Evolutionary conservation across 371 early-diverging fungal genomes (phyloP).

Genomic region (Syncephalis fuscata): DNA sequence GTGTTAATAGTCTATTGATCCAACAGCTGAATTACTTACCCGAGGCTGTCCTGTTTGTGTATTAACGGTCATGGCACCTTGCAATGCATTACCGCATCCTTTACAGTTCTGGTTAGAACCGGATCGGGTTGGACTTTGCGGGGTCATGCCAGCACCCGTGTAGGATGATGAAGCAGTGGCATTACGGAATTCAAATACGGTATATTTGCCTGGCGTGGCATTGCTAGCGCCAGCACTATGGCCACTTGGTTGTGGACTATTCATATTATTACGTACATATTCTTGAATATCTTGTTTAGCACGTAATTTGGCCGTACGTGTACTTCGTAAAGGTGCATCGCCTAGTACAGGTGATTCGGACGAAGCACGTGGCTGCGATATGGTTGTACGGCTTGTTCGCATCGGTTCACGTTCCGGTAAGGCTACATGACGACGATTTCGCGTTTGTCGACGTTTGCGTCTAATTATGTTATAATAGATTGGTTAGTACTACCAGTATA

Average conservation of each 20-base stretch:
- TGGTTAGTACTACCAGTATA: neutral
- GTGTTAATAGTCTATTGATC: neutral
- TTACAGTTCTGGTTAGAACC: neutral
- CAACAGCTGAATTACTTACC: too few relatives aligned
- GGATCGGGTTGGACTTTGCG: neutral
- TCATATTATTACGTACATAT: neutral
- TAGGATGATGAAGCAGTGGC: neutral
- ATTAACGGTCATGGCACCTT: neutral
- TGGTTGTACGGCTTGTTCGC: constrained; percentile 27
- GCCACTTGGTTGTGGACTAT: constrained; percentile 1
- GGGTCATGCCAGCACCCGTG: neutral
- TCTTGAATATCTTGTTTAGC: too few relatives aligned
- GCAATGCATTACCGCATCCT: neutral
- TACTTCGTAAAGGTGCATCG: constrained; percentile 1
- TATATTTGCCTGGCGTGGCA: neutral
- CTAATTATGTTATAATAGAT: constrained; percentile 10
- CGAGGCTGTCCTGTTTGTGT: neutral
- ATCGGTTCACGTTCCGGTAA: constrained; percentile 52
- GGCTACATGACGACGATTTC: constrained; percentile 42
- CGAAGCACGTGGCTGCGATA: constrained; percentile 12
- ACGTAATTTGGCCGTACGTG: too few relatives aligned
- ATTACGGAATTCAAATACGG: neutral
- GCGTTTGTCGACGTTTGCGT: constrained; percentile 72
- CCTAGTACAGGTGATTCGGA: constrained; percentile 4
- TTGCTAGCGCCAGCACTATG: neutral